Base-by-base conservation (phyloP, 768 basidiomycete species). In the Rhodotorula graminis region DNA sequence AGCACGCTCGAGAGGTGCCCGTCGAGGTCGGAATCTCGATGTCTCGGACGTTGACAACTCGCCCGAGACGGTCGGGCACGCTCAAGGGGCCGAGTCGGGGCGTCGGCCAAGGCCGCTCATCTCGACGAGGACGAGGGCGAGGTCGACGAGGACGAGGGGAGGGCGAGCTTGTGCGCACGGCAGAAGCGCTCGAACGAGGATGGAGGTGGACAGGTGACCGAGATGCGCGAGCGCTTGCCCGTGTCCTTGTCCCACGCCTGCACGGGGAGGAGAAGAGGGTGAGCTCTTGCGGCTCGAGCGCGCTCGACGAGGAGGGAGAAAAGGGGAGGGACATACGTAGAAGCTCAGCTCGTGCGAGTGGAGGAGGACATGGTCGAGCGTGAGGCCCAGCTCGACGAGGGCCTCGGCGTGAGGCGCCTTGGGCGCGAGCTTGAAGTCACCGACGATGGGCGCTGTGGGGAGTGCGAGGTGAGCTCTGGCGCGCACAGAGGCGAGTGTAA, bases 361-460 rank as follows among this genome's bases (percentile, higher is more conserved):
- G 0, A 75, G 68, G 21, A 75, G 49, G 50, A 71, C 69, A 8
- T 42, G 56, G 47, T 59, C 37, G 33, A 62, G 61, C 27, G 74
- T 49, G 52, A 75, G 47, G 18, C n/a, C 46, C 33, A 67, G 52
- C 15, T 69, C 68, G 25, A 56, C 55, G 44, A 67, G 64, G 7
- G 68, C 65, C 44, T 53, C 50, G 44, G 69, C 68, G 33, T 72
- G 61, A 8, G 67, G 64, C 0, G 74, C 42, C 10, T 49, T 14
- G 1, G 62, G 71, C 27, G 63, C 47, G 15, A 72, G 60, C 58
- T 75, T 75, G 65, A 56, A 71, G 53, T 72, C 70, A 23, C 74
- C 74, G 15, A 75, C 74, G 65, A 75, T 65, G 10, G 74, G 68
- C 0, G 74, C 74, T 74, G 68, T 4, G 2, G n/a, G n/a, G n/a